Base-by-base conservation (phyloP, 225 moss, liverwort and hornwort genomes). In the Neckera pumila region DNA sequence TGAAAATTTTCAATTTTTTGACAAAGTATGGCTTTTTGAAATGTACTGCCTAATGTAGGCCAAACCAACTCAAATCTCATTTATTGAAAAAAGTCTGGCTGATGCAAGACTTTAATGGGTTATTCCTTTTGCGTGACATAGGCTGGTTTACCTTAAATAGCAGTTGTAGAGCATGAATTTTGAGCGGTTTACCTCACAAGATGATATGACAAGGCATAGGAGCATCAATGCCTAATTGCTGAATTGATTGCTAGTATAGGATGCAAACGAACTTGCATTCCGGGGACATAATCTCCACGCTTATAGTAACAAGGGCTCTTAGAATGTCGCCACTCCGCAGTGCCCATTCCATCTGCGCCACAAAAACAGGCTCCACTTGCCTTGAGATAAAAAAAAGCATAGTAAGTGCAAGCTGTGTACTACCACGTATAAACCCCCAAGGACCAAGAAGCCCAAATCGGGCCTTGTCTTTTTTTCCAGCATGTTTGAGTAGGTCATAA, bases 241-340 rank as follows among this genome's bases (percentile, higher is more conserved):
- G 76, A 76, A 76, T 36, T 54, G 54, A 76, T 54, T 76, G 36
- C 20, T 76, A 76, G 53, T 76, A 54, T 54, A 86, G 54, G 56
- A 87, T 13, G 75, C 25, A 76, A 78, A 86, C 81, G 66, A 87
- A 65, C 96, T 92, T 98, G 95, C 82, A 98, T 84, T 34, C 98
- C 96, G 53, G 96, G 95, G 71, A 97, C 86, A 81, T 98, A 98
- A 72, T 98, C 96, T 42, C 96, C 96, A 18, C 95, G 93, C 85
- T 93, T 95, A 90, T 94, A 96, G 51, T 96, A 87, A 87, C 94
- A 95, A 19, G 96, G 95, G 79, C 95, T 96, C 89, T 97, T 95
- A 30, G 96, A 93, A 58, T 94, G 95, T 85, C 92, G 90, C 96
- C 96, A 98, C 89, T 96, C 96, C 7, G 95, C 95, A 14, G 96